Evolutionary conservation across 2,329 filamentous ascomycete species (phyloP), one percentile per base, ranked within the genome.

Genomic region (Fusarium coffeatum): DNA sequence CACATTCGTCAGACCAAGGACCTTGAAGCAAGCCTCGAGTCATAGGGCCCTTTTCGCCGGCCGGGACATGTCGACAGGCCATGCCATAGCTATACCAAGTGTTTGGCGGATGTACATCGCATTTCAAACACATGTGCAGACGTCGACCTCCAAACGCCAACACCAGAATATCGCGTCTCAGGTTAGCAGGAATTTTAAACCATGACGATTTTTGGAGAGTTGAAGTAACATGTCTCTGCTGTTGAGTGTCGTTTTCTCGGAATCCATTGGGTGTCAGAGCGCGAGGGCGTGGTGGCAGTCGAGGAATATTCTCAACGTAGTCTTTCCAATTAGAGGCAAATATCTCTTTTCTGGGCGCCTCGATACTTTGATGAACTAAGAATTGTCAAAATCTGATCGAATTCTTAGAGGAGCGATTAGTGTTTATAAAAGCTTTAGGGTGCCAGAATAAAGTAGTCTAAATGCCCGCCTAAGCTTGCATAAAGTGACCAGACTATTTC

Each of bases 1-100:
- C 18, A 7, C 61, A 64, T 10, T 25, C 20, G 8, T 64, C 49
- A 13, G 12, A 18, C 58, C 60, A 56, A 30, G 60, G 37, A 6
- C 43, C 22, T 16, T 42, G 12, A 3, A 15, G 15, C 3, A 32
- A 16, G 6, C 27, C 34, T 4, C n/a, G 20, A 2, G 9, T 53
- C 49, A 53, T 53, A 16, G 49, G 49, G 1, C 34, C 13, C 2
- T 48, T 6, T 1, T 37, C 28, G 3, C n/a, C 40, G 8, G 20
- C 2, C 3, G 22, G 13, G 1, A 22, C 15, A 4, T 48, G 30
- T 16, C 37, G 16, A 9, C 60, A 64, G 37, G 43, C 12, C 9
- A 40, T 25, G 1, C 60, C 58, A 4, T 8, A 48, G n/a, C 18
- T 43, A 4, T 56, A 18, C 58, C 58, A 64, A 3, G 25, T 3